Evolutionary conservation across 2,329 filamentous ascomycete genomes (phyloP).

Genomic region (Magnaporthiopsis rhizophila): DNA sequence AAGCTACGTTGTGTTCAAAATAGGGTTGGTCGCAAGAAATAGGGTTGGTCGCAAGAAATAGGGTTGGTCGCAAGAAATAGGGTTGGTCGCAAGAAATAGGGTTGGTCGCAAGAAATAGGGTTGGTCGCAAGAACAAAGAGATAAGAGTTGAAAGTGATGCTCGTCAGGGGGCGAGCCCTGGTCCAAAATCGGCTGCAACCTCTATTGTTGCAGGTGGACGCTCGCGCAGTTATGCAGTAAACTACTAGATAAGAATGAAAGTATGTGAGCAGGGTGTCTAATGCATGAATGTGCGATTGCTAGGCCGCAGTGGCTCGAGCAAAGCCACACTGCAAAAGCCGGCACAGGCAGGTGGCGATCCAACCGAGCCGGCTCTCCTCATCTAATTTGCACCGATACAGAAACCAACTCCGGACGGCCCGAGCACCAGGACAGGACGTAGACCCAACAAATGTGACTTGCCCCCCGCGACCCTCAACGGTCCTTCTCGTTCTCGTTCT

Average conservation of each 20-base stretch:
- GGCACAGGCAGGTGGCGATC: neutral
- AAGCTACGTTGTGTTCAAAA: neutral
- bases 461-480: constrained; percentile 11
- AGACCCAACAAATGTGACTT: neutral
- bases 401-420: neutral
- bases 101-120: too few species aligned
- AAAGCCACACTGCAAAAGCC: neutral
- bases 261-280: neutral
- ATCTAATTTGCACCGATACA: neutral
- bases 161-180: neutral
- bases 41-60: neutral
- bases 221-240: neutral
- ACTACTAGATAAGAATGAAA: neutral
- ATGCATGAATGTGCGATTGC: neutral
- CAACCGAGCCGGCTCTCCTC: neutral
- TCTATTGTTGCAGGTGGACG: neutral
- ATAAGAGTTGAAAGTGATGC: neutral
- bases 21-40: neutral
- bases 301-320: neutral
- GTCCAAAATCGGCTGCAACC: neutral
- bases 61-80: neutral
- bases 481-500: constrained; percentile 51
- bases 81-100: neutral
- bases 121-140: neutral
- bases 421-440: neutral